Conservation (phyloP, 441 rosid genomes). For the Arabidopsis hybrid region DNA sequence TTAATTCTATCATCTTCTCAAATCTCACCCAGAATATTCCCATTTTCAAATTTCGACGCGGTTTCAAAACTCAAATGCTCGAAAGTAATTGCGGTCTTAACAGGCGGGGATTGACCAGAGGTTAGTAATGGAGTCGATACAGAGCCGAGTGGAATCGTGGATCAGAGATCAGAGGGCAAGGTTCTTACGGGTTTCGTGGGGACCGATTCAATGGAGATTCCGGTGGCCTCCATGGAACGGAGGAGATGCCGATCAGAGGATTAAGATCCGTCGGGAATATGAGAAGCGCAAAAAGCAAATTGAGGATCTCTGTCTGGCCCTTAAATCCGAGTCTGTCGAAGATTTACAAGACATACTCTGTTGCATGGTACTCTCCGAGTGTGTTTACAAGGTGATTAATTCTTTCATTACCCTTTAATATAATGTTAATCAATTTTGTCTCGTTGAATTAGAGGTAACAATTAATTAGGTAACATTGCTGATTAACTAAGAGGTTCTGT, state of each 20-base stretch:
- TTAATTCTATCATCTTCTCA: conserved; percentile 23
- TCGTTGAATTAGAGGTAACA: background rate
- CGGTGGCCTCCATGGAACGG: conserved; percentile 82
- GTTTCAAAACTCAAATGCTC: background rate
- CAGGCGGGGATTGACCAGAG: too few relatives aligned
- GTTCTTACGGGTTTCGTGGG: conserved; percentile 82
- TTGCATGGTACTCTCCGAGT: conserved; percentile 96
- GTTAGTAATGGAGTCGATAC: conserved; percentile 71
- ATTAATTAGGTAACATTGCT: background rate
- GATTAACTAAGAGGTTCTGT: conserved; percentile 9
- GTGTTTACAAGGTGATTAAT: conserved; percentile 83
- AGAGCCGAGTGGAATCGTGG: conserved; percentile 85
- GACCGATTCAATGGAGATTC: conserved; percentile 77
- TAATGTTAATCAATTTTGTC: background rate
- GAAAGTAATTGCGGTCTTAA: too few relatives aligned
- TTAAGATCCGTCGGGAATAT: conserved; percentile 75
- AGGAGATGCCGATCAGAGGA: conserved; percentile 59
- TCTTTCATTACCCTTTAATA: background rate
- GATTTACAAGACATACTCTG: conserved; percentile 94
- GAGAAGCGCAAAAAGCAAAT: conserved; percentile 77
- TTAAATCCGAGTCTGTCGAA: conserved; percentile 82
- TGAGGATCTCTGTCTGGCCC: conserved; percentile 75
- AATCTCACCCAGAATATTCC: background rate
- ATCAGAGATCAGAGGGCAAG: conserved; percentile 84
- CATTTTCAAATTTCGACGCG: conserved; percentile 1